Conservation (phyloP, 2,329 filamentous ascomycete species). For the Boeremia exigua region DNA sequence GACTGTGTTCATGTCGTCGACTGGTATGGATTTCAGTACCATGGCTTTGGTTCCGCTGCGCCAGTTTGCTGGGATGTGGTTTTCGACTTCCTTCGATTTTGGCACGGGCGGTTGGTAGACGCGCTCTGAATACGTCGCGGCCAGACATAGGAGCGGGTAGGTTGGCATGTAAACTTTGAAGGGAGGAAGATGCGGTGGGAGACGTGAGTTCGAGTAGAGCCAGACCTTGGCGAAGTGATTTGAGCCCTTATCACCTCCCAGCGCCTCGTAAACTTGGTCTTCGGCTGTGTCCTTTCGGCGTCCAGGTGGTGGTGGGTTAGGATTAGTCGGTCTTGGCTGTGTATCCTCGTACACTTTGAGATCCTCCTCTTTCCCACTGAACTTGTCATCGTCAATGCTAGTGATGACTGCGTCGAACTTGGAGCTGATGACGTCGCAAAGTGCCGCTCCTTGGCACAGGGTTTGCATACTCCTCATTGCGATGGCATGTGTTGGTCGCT, state of each 20-base stretch:
- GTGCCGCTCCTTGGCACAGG: slow-evolving; percentile 49
- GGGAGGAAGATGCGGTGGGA: slow-evolving; percentile 71
- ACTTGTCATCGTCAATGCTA: slow-evolving; percentile 70
- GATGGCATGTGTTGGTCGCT: slow-evolving; percentile 36
- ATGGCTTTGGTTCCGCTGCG: slow-evolving; percentile 80
- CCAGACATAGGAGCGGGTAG: slow-evolving; percentile 78
- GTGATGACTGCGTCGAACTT: slow-evolving; percentile 74
- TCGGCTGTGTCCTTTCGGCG: slow-evolving; percentile 19
- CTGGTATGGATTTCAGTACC: slow-evolving; percentile 79
- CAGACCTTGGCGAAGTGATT: slow-evolving; percentile 74
- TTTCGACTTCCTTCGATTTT: slow-evolving; percentile 65
- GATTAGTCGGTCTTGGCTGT: slow-evolving; percentile 19
- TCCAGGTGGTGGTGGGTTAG: slow-evolving; percentile 25
- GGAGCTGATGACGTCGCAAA: slow-evolving; percentile 66
- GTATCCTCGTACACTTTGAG: slow-evolving; percentile 45
- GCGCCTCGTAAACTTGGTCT: slow-evolving; percentile 23
- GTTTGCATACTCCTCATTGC: slow-evolving; percentile 45
- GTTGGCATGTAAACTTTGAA: slow-evolving; percentile 76
- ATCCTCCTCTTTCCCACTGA: slow-evolving; percentile 60
- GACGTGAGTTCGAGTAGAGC: slow-evolving; percentile 76
- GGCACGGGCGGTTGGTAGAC: slow-evolving; percentile 69
- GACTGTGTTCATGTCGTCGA: slow-evolving; percentile 78
- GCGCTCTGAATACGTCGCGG: slow-evolving; percentile 76
- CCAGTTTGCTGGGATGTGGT: slow-evolving; percentile 75
- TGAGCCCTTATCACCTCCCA: slow-evolving; percentile 30